Percentiles rank a stretch among this genome's conserved stretches.
Evolutionary conservation across 805 yeast species (phyloP).

Genomic region (Lachancea kluyveri): DNA sequence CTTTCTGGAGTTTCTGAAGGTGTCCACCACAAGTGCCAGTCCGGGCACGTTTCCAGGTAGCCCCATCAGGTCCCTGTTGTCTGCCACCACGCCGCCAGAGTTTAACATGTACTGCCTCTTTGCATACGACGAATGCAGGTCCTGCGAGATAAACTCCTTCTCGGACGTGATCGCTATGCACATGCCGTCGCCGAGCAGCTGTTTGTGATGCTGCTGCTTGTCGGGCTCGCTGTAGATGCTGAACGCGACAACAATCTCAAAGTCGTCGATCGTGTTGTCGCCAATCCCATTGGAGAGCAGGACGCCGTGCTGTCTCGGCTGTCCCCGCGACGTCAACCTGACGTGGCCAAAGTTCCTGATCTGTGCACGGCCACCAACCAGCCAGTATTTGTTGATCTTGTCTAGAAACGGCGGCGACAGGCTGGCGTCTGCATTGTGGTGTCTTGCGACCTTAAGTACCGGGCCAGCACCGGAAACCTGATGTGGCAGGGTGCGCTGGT

Average conservation of each 20-base stretch:
- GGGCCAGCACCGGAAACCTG: no score
- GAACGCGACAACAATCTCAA: slow-evolving; percentile 22
- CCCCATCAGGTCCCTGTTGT: slow-evolving; percentile 26
- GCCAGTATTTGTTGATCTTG: slow-evolving; percentile 25
- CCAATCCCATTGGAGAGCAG: slow-evolving; percentile 29
- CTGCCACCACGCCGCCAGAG: slow-evolving; percentile 23
- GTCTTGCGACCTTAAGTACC: no score
- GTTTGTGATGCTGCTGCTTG: slow-evolving; percentile 2
- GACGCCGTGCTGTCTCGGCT: slow-evolving; percentile 17
- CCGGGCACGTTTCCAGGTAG: slow-evolving; percentile 29
- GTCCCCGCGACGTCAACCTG: slow-evolving; percentile 17
- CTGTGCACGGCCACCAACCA: slow-evolving; percentile 25
- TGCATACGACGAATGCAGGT: slow-evolving; percentile 23
- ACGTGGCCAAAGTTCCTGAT: slow-evolving; percentile 24
- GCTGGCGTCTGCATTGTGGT: slow-evolving; percentile 23
- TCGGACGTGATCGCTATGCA: slow-evolving; percentile 24
- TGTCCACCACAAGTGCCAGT: slow-evolving; percentile 22
- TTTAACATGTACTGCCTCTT: slow-evolving; percentile 23
- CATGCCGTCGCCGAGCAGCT: slow-evolving; percentile 24
- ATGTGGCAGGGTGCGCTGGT: no score
- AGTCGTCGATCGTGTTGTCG: slow-evolving; percentile 28
- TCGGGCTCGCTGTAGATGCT: slow-evolving; percentile 8
- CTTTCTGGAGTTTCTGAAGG: slow-evolving; percentile 13
- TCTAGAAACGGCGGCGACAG: slow-evolving; percentile 24
- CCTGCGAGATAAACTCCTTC: slow-evolving; percentile 21